Evolutionary conservation across 768 basidiomycete genomes (phyloP).

Genomic region (Termitomyces sp.): DNA sequence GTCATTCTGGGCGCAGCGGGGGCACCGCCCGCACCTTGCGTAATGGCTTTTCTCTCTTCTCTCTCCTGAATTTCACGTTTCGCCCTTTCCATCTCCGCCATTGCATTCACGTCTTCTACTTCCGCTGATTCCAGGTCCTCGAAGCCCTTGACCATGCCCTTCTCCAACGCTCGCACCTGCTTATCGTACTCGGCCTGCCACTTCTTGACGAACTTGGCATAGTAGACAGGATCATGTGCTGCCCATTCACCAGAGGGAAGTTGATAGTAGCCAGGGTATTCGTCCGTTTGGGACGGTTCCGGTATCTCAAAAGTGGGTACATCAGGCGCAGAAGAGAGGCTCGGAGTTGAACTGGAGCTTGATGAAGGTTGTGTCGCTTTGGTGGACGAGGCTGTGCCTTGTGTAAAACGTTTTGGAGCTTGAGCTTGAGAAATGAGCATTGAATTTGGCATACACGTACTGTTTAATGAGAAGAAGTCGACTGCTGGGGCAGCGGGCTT

Average conservation of each 20-base stretch:
- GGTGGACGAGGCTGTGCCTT: slow-evolving; percentile 21
- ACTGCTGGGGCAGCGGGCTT: slow-evolving; percentile 28
- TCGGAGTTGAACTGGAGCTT: slow-evolving; percentile 6
- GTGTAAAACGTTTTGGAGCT: slow-evolving; percentile 4
- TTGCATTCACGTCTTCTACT: slow-evolving; percentile 60
- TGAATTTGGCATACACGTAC: slow-evolving; percentile 13
- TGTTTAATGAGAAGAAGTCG: slow-evolving; percentile 71
- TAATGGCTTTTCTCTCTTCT: slow-evolving; percentile 74
- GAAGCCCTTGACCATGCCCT: slow-evolving; percentile 61
- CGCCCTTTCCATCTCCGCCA: slow-evolving; percentile 74
- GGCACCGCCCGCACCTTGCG: slow-evolving; percentile 48
- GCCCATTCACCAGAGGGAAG: slow-evolving; percentile 79
- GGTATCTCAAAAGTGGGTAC: slow-evolving; percentile 67
- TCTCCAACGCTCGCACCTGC: slow-evolving; percentile 70
- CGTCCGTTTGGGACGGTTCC: slow-evolving; percentile 67
- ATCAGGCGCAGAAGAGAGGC: slow-evolving; percentile 62
- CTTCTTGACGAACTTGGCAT: slow-evolving; percentile 58
- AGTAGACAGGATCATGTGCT: slow-evolving; percentile 67
- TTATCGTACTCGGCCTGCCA: slow-evolving; percentile 73
- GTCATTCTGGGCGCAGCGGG: slow-evolving; percentile 78
- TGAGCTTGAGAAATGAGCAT: neutral
- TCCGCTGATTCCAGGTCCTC: slow-evolving; percentile 54
- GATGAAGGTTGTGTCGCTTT: slow-evolving; percentile 11
- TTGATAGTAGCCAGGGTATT: slow-evolving; percentile 85
- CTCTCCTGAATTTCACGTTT: slow-evolving; percentile 69